Evolutionary conservation across 768 basidiomycete genomes (phyloP), one percentile per base, ranked within the genome.

Genomic region (Mycena filopes): DNA sequence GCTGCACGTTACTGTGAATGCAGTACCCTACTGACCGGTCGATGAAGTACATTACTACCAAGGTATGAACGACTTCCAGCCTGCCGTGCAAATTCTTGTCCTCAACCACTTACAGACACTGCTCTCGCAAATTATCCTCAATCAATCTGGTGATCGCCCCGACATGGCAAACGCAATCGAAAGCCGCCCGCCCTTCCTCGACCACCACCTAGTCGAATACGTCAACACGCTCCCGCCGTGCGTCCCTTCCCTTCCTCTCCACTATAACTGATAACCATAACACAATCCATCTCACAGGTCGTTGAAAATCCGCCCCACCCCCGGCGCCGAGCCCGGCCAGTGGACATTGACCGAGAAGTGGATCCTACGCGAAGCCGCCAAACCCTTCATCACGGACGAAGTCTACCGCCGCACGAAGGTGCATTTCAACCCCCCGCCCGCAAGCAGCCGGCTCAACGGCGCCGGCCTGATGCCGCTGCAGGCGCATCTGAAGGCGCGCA

Each of bases 301-400:
- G 1, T 9, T 69, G 21, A 69, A 65, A 51, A 36, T 64, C 33
- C 61, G 25, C 31, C 58, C 65, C 9, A 16, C 41, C 40, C 43
- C 40, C 12, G 46, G 23, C 18, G 31, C 50, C 4, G 13, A 21
- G 13, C 31, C 43, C 13, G 28, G 48, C 2, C 28, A 61, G 20
- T 70, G 69, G 67, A 38, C 21, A 3, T 18, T 70, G 26, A 26
- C 36, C 23, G 69, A 70, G 20, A 68, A 68, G 40, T 70, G 69
- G 69, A 65, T 70, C 33, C 54, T 70, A 10, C 60, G 69, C 6
- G 15, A 70, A 43, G 69, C 69, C 12, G 66, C 49, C 18, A 55
- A 62, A 21, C 69, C 69, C 9, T 70, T 64, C 62, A 47, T 70
- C 43, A 70, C 69, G 15, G 66, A 67, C 9, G 69, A 70, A 38